Conservation (phyloP, 345 rosid species). For the Citrus medica region DNA sequence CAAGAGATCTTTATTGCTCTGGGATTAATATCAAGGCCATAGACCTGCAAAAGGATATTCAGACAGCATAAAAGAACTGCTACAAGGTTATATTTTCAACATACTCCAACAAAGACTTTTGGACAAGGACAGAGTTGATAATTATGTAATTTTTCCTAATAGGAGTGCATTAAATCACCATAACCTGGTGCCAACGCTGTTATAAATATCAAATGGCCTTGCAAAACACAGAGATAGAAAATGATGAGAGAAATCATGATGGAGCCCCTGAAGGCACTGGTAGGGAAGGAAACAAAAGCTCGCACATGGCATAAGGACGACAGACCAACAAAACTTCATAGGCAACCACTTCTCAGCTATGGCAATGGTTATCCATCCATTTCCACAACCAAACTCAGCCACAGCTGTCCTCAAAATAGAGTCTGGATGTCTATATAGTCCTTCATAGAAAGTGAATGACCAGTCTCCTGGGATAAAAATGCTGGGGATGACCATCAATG, state of each 20-base stretch:
- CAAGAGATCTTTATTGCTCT: slow-evolving; percentile 71
- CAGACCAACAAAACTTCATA: slow-evolving; percentile 50
- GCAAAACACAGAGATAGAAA: neutral
- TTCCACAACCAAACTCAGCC: slow-evolving; percentile 97
- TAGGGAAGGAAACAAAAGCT: neutral
- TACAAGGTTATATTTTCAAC: neutral
- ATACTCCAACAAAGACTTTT: neutral
- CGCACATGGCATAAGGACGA: neutral
- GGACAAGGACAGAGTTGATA: neutral
- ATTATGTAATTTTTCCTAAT: neutral
- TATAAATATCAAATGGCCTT: neutral
- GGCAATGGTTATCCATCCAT: slow-evolving; percentile 96
- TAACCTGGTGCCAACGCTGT: neutral
- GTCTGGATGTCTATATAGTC: slow-evolving; percentile 86
- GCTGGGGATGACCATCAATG: slow-evolving; percentile 96
- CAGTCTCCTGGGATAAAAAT: slow-evolving; percentile 92
- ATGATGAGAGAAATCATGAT: neutral
- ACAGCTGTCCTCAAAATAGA: slow-evolving; percentile 87
- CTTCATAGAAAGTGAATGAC: slow-evolving; percentile 95
- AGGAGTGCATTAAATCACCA: neutral
- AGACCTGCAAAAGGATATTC: slow-evolving; percentile 49
- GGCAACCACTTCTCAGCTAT: slow-evolving; percentile 93
- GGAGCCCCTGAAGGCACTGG: neutral
- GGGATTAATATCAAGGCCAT: slow-evolving; percentile 95
- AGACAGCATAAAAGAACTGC: slow-evolving; percentile 1